Conservation (phyloP, 805 yeast species). For the Pichia sporocuriosa region DNA sequence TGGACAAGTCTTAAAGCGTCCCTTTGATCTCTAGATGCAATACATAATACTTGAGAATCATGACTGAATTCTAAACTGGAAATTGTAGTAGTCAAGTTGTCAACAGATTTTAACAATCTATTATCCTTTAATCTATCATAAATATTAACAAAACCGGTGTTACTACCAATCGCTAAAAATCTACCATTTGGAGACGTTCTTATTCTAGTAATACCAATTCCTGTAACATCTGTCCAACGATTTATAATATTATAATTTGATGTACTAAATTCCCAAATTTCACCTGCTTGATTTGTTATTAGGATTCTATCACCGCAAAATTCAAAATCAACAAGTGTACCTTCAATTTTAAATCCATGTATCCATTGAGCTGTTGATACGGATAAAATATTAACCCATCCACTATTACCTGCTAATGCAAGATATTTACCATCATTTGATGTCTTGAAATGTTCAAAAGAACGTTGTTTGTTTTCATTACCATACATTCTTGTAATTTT, state of each 20-base stretch:
- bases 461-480: slow-evolving; percentile 74
- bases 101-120: slow-evolving; percentile 59
- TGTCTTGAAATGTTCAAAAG: slow-evolving; percentile 79
- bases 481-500: slow-evolving; percentile 89
- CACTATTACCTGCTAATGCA: slow-evolving; percentile 76
- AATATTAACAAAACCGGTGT: slow-evolving; percentile 82
- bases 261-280: slow-evolving; percentile 79
- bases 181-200: slow-evolving; percentile 49
- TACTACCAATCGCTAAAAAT: slow-evolving; percentile 85
- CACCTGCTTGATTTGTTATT: slow-evolving; percentile 68
- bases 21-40: slow-evolving; percentile 77
- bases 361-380: slow-evolving; percentile 82
- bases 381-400: slow-evolving; percentile 82
- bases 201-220: slow-evolving; percentile 74
- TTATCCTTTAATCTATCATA: slow-evolving; percentile 51
- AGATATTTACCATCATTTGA: slow-evolving; percentile 68
- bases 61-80: slow-evolving; percentile 66
- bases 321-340: slow-evolving; percentile 73
- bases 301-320: slow-evolving; percentile 49
- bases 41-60: slow-evolving; percentile 84
- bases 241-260: slow-evolving; percentile 42
- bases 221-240: slow-evolving; percentile 83
- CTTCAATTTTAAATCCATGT: slow-evolving; percentile 83
- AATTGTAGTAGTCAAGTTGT: slow-evolving; percentile 75
- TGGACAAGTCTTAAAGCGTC: slow-evolving; percentile 87